phyloP scores from a whole-genome alignment of 2,329 filamentous ascomycete species.

The Leptographium procerum region DNA sequence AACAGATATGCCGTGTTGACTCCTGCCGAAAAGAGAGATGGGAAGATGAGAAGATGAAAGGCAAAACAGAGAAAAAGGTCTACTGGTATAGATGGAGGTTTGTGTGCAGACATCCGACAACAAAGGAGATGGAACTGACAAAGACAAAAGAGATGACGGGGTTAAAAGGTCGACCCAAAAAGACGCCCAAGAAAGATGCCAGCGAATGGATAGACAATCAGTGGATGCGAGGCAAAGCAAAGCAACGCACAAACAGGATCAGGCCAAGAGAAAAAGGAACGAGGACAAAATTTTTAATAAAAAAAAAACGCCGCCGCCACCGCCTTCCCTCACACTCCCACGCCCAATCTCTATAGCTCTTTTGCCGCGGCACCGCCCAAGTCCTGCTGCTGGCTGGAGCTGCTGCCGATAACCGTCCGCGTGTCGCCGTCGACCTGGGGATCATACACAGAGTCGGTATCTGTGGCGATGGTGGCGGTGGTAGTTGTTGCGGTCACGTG shows the following conservation, averaged over 20 bases:
- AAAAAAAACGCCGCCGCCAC: too few relatives aligned
- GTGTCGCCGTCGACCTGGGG: conserved; percentile 32
- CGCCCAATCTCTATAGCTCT: conserved; percentile 10
- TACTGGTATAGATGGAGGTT: background rate
- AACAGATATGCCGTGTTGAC: background rate
- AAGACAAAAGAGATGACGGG: background rate
- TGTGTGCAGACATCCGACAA: background rate
- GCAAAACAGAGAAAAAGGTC: background rate
- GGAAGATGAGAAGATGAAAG: background rate
- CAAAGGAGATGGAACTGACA: background rate
- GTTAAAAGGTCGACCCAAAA: background rate
- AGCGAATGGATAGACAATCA: background rate
- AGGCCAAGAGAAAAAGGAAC: too few relatives aligned
- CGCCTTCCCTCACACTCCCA: too few relatives aligned
- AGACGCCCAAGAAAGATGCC: background rate
- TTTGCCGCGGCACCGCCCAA: conserved; percentile 17
- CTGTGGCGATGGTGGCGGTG: background rate
- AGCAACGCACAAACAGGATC: too few relatives aligned
- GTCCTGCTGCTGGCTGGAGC: conserved; percentile 19
- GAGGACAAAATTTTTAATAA: too few relatives aligned
- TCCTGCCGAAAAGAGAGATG: background rate
- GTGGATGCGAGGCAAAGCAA: background rate
- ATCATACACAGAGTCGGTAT: conserved; percentile 21
- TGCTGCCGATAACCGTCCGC: conserved; percentile 27
- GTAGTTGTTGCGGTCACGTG: background rate